Evolutionary conservation across 768 basidiomycete genomes (phyloP).

Genomic region (Neoboletus brunneissimus): DNA sequence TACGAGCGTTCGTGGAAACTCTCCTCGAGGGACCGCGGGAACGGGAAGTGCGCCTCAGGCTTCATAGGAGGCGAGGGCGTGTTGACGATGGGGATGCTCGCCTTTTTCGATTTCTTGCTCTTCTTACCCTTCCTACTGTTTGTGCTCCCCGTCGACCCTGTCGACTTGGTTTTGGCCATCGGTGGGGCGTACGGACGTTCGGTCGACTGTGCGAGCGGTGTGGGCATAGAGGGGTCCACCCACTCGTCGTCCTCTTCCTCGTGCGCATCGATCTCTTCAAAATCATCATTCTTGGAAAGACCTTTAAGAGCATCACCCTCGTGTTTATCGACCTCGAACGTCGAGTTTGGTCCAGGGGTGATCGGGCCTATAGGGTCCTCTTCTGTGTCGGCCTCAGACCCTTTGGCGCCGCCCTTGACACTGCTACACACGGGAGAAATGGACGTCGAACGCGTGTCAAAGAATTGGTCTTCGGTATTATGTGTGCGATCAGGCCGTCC

Average conservation of each 20-base stretch:
- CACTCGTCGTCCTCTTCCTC: conserved; percentile 49
- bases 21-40: conserved; percentile 53
- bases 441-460: conserved; percentile 49
- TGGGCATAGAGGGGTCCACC: conserved; percentile 63
- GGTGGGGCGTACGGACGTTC: conserved; percentile 29
- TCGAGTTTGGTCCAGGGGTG: conserved; percentile 56
- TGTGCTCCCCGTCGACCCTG: conserved; percentile 26
- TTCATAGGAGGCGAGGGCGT: conserved; percentile 32
- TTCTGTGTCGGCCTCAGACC: conserved; percentile 64
- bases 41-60: conserved; percentile 51
- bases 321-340: conserved; percentile 24
- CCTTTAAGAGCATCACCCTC: conserved; percentile 16
- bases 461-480: conserved; percentile 49
- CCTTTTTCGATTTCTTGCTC: conserved; percentile 38
- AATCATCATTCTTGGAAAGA: conserved; percentile 31
- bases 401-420: conserved; percentile 39
- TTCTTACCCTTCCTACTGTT: conserved; percentile 31
- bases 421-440: conserved; percentile 41
- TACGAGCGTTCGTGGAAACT: conserved; percentile 30
- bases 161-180: conserved; percentile 25
- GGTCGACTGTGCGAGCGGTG: conserved; percentile 29
- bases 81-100: conserved; percentile 39
- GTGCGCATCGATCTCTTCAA: conserved; percentile 28
- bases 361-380: conserved; percentile 70
- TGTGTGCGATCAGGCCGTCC: conserved; percentile 25